These are phyloP conservation scores for Viola odorata DNA, from an alignment of 345 rosid species.

Conservation along the genomic window DNA sequence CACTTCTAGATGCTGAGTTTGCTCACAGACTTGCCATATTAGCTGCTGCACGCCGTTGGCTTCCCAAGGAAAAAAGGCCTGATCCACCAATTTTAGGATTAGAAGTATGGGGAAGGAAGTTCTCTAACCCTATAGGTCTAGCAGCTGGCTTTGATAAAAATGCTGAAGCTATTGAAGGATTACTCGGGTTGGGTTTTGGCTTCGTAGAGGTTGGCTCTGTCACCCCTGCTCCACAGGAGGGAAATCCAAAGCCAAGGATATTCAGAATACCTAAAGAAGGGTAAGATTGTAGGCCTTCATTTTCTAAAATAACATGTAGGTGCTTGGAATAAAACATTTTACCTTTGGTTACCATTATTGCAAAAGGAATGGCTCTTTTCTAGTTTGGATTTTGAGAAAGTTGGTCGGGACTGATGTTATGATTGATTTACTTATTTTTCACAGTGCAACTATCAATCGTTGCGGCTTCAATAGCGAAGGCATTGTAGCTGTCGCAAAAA, in stretches of 20 bases:
- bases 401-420: constrained; percentile 4
- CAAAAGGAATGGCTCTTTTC: neutral
- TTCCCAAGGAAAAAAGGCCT: constrained; percentile 91
- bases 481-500: constrained; percentile 87
- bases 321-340: constrained; percentile 1
- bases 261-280: constrained; percentile 80
- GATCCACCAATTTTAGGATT: constrained; percentile 71
- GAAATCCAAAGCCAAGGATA: constrained; percentile 86
- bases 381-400: neutral
- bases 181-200: constrained; percentile 88
- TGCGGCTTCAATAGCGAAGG: constrained; percentile 99
- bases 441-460: constrained; percentile 89
- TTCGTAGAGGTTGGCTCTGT: constrained; percentile 98
- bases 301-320: neutral
- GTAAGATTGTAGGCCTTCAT: constrained; percentile 31
- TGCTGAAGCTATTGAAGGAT: constrained; percentile 92
- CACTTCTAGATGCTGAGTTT: constrained; percentile 89
- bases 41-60: constrained; percentile 97
- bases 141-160: constrained; percentile 99
- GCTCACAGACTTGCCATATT: constrained; percentile 84
- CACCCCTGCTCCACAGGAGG: constrained; percentile 95
- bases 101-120: constrained; percentile 95
- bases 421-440: constrained; percentile 12
- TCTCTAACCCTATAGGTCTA: constrained; percentile 91
- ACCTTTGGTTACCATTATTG: neutral